phyloP scores from a whole-genome alignment of 495 filamentous ascomycete genomes.

The Aspergillus steynii region DNA sequence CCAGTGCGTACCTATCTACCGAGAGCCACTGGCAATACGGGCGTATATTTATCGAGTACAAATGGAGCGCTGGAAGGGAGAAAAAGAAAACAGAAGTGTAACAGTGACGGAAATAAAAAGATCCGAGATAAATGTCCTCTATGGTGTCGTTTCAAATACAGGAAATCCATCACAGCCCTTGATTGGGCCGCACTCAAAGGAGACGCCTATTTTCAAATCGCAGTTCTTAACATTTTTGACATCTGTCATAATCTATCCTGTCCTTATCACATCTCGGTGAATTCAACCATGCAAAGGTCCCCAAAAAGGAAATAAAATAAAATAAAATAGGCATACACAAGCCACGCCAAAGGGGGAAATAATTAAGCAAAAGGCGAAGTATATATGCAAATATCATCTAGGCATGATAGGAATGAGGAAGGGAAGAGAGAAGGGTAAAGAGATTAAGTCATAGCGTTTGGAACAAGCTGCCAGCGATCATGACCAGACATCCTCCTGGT shows the following conservation, averaged over 20 bases:
- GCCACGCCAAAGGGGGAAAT: constrained; percentile 22
- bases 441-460: constrained; percentile 20
- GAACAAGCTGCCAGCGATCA: constrained; percentile 40
- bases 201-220: too few relatives aligned
- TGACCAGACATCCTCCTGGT: constrained; percentile 97
- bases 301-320: neutral
- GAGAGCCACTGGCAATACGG: too few relatives aligned
- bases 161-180: too few relatives aligned
- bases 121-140: too few relatives aligned
- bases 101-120: too few relatives aligned
- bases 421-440: constrained; percentile 22
- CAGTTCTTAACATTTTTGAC: neutral
- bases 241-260: neutral
- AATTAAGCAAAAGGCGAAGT: constrained; percentile 26
- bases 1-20: too few relatives aligned
- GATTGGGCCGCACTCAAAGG: too few relatives aligned
- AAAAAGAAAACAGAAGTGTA: too few relatives aligned
- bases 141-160: too few relatives aligned
- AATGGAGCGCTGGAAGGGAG: too few relatives aligned
- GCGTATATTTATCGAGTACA: too few relatives aligned
- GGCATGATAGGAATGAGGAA: constrained; percentile 23
- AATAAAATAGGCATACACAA: constrained; percentile 29
- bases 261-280: neutral
- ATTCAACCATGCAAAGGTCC: neutral
- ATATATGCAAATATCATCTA: constrained; percentile 42